These are phyloP conservation scores for Solanum sparsipilum DNA, from an alignment of 257 asterid genomes.

Conservation along the genomic window DNA sequence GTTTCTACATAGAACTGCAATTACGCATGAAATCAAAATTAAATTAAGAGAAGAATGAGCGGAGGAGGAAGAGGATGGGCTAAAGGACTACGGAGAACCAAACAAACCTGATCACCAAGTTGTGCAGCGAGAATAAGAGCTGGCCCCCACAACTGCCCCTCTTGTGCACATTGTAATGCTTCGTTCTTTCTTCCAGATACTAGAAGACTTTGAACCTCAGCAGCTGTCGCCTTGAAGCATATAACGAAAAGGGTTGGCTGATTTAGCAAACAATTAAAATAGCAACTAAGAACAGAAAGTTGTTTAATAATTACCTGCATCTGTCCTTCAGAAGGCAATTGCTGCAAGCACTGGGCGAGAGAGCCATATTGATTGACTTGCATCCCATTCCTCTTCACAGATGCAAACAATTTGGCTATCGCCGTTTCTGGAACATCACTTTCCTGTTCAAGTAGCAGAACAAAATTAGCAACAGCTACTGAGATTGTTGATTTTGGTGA, in stretches of 20 bases:
- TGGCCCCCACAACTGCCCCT: constrained; percentile 99
- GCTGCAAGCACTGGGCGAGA: constrained; percentile 64
- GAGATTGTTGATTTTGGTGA: not conserved
- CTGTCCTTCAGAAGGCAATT: constrained; percentile 77
- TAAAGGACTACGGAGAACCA: not conserved
- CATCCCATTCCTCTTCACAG: constrained; percentile 42
- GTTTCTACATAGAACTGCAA: constrained; percentile 86
- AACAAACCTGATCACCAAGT: constrained; percentile 74
- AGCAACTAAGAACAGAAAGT: not conserved
- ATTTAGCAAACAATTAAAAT: not conserved
- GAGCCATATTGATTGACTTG: constrained; percentile 52
- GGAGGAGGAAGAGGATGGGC: not conserved
- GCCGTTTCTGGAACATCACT: constrained; percentile 83
- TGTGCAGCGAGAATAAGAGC: constrained; percentile 98
- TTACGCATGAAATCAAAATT: not conserved
- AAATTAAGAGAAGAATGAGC: not conserved
- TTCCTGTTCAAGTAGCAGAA: constrained; percentile 36
- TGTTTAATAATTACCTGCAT: constrained; percentile 47
- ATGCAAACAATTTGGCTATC: constrained; percentile 74
- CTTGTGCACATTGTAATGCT: constrained; percentile 88
- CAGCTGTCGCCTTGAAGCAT: constrained; percentile 62
- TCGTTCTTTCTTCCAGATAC: constrained; percentile 94
- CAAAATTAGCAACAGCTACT: constrained; percentile 1
- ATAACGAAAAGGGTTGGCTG: not conserved
- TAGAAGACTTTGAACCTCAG: constrained; percentile 77